Evolutionary conservation across 768 basidiomycete genomes (phyloP).

Genomic region (Dictyophora rubrovolvata): DNA sequence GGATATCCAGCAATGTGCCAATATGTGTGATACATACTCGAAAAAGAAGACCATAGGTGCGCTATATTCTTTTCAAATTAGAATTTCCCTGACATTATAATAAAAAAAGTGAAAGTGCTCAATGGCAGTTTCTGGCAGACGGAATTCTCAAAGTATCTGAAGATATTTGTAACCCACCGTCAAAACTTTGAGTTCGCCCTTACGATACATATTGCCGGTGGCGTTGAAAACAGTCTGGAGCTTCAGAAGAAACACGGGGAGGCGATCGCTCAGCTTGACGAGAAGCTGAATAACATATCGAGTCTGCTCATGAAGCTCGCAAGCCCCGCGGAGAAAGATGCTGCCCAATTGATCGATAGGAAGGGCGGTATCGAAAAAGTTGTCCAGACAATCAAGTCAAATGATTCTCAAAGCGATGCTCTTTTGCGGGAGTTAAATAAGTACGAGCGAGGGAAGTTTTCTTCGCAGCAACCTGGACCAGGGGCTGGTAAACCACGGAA

Average conservation of each 20-base stretch:
- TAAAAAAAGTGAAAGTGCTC: conserved; percentile 20
- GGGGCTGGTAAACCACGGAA: not conserved
- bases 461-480: not conserved
- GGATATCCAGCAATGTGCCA: conserved; percentile 34
- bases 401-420: no score
- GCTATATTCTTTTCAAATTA: conserved; percentile 13
- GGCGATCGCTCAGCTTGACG: not conserved
- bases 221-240: conserved; percentile 13
- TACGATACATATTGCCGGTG: conserved; percentile 18
- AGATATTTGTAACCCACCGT: conserved; percentile 16
- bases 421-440: not conserved
- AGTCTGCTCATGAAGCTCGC: not conserved
- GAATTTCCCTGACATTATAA: not conserved
- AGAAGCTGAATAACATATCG: not conserved
- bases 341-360: not conserved
- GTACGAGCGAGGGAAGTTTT: not conserved
- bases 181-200: conserved; percentile 22
- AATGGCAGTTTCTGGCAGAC: conserved; percentile 27
- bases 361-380: not conserved
- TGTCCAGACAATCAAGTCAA: not conserved
- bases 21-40: conserved; percentile 35
- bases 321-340: not conserved
- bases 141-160: conserved; percentile 22
- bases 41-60: conserved; percentile 31
- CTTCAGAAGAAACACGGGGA: not conserved